Base-by-base conservation (phyloP, 2,329 filamentous ascomycete species). In the Pyrenophora tritici-repentis region DNA sequence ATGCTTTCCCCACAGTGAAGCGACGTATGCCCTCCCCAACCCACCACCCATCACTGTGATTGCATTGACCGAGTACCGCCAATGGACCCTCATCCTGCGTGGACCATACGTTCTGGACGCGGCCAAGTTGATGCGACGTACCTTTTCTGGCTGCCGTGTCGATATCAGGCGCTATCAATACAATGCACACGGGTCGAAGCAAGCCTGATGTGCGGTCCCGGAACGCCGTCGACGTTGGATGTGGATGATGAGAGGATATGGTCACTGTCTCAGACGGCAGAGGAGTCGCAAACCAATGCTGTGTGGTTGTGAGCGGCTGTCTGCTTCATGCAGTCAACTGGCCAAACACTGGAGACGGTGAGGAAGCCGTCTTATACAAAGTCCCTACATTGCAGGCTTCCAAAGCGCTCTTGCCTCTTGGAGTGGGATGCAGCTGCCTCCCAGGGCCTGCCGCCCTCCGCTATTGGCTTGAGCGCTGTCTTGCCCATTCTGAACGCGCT, bases 361-460 rank as follows among this genome's bases (percentile, higher is more conserved):
- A 56, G 50, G 53, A 59, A 49, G 44, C 59, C 66, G 59, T 70
- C 66, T 73, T 73, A 73, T 73, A 73, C 68, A 61, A 48, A 59
- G 52, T 53, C 33, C 16, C 41, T 47, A 43, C 41, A 58, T 59
- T 52, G 45, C 66, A 55, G 55, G 58, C 46, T 44, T 54, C 53
- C 18, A 33, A 18, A 40, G 26, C 36, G 49, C 60, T 66, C 56
- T 69, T 72, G 61, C 68, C 71, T 50, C 50, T 70, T 65, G 65
- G 64, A 55, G 53, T 39, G 37, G 51, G 54, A 63, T 72, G 71
- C 71, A 71, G 67, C 56, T 59, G 33, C 59, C 33, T 52, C 51
- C 51, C 45, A 63, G 38, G 65, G 63, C 64, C 58, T 59, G 55
- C 63, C 65, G 67, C 67, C 68, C 52, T 61, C 64, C 63, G 58